Conservation (phyloP, 768 basidiomycete species). For the Phaeolepiota aurea region DNA sequence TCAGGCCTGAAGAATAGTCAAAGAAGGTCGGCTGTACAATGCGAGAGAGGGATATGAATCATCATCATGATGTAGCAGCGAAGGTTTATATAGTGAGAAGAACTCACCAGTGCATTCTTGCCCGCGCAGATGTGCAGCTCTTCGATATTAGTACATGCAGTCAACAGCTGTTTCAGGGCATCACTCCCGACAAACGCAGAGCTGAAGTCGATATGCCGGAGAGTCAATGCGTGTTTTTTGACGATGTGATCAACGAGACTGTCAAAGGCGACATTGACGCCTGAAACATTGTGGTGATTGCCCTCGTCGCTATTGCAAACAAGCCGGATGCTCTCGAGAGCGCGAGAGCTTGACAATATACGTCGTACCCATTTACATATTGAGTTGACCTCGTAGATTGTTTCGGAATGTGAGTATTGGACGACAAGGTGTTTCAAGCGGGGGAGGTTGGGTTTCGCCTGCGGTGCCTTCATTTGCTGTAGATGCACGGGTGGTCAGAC, state of each 20-base stretch:
- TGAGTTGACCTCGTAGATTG: constrained; percentile 15
- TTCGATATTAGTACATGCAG: constrained; percentile 24
- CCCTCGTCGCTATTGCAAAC: constrained; percentile 17
- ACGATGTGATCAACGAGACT: constrained; percentile 31
- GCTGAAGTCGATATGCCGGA: constrained; percentile 24
- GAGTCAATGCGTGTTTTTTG: constrained; percentile 18
- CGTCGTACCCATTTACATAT: constrained; percentile 34
- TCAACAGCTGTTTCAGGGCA: constrained; percentile 18
- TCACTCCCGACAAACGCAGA: constrained; percentile 20
- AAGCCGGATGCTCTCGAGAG: constrained; percentile 23
- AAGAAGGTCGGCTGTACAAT: constrained; percentile 16
- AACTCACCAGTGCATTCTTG: constrained; percentile 23
- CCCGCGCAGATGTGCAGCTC: constrained; percentile 23
- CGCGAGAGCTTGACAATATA: constrained; percentile 22
- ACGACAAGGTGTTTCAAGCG: constrained; percentile 17
- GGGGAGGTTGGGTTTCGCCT: constrained; percentile 10
- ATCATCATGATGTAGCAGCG: constrained; percentile 1
- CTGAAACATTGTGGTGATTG: constrained; percentile 6
- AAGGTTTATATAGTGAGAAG: too few species aligned
- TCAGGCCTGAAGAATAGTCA: constrained; percentile 11
- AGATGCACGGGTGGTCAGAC: neutral
- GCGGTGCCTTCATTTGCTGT: constrained; percentile 35
- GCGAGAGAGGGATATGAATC: neutral
- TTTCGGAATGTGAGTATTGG: constrained; percentile 10
- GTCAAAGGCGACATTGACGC: constrained; percentile 17